phyloP scores from a whole-genome alignment of 1,139 yeast species.

The Hyphopichia khmerensis region DNA sequence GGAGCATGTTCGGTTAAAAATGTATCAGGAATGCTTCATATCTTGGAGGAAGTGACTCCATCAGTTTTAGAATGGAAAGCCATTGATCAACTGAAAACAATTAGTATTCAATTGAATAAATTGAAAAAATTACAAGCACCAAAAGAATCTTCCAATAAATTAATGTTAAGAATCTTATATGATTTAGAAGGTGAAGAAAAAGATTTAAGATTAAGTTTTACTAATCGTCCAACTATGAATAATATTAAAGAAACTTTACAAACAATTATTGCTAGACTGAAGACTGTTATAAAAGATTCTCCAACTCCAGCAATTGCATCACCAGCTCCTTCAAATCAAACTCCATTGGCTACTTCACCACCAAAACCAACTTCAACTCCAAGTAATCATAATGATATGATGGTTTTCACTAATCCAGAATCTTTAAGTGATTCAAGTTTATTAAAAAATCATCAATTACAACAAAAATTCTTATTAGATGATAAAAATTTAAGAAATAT shows the following conservation, averaged over 20 bases:
- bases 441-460: conserved; percentile 70
- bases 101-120: conserved; percentile 51
- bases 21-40: conserved; percentile 63
- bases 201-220: conserved; percentile 60
- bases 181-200: conserved; percentile 30
- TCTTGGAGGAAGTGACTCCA: conserved; percentile 67
- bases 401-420: conserved; percentile 24
- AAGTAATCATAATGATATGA: conserved; percentile 17
- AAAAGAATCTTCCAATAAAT: conserved; percentile 65
- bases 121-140: conserved; percentile 72
- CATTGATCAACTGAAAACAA: conserved; percentile 53
- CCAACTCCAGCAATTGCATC: conserved; percentile 32
- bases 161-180: conserved; percentile 62
- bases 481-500: conserved; percentile 70
- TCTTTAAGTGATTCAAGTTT: conserved; percentile 42
- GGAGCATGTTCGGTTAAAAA: conserved; percentile 73
- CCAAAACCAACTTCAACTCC: conserved; percentile 4
- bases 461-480: conserved; percentile 71
- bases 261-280: conserved; percentile 67
- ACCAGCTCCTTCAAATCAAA: conserved; percentile 7
- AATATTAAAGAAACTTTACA: conserved; percentile 69
- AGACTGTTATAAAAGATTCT: conserved; percentile 43
- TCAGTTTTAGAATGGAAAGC: conserved; percentile 70
- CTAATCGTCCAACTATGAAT: conserved; percentile 73
- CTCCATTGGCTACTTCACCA: not conserved